Evolutionary conservation across 2,329 filamentous ascomycete genomes (phyloP).

Genomic region (Peltaster fructicola): DNA sequence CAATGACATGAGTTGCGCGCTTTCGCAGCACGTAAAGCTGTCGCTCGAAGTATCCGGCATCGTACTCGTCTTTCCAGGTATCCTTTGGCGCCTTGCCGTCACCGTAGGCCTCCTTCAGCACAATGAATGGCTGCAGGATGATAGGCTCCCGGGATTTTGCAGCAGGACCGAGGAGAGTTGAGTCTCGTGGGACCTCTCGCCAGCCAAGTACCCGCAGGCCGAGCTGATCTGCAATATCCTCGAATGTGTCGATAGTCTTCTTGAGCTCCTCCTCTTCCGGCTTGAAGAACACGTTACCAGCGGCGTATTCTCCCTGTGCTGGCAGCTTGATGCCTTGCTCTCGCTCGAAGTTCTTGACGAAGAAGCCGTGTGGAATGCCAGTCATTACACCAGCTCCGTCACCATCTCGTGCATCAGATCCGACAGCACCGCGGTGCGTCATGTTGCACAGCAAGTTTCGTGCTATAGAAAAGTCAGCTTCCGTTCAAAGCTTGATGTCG

Average conservation of each 20-base stretch:
- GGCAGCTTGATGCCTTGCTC: constrained; percentile 80
- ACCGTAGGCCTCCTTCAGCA: constrained; percentile 71
- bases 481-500: not conserved
- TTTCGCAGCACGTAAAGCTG: constrained; percentile 92
- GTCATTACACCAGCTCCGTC: constrained; percentile 99
- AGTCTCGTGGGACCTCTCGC: constrained; percentile 90
- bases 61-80: constrained; percentile 63
- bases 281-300: constrained; percentile 97
- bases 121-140: constrained; percentile 90
- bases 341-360: constrained; percentile 92
- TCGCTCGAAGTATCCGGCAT: constrained; percentile 73
- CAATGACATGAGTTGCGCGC: constrained; percentile 84
- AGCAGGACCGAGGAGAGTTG: constrained; percentile 77
- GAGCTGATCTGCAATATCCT: constrained; percentile 77
- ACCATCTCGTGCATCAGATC: constrained; percentile 92
- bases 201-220: constrained; percentile 85
- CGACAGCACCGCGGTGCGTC: constrained; percentile 97
- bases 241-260: constrained; percentile 81
- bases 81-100: constrained; percentile 58
- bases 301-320: constrained; percentile 80
- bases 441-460: constrained; percentile 97
- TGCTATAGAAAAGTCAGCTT: constrained; percentile 36
- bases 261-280: constrained; percentile 78
- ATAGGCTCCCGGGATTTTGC: constrained; percentile 86
- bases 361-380: constrained; percentile 95